Conservation (phyloP, 2,329 filamentous ascomycete species). For the Penicillium concentricum region DNA sequence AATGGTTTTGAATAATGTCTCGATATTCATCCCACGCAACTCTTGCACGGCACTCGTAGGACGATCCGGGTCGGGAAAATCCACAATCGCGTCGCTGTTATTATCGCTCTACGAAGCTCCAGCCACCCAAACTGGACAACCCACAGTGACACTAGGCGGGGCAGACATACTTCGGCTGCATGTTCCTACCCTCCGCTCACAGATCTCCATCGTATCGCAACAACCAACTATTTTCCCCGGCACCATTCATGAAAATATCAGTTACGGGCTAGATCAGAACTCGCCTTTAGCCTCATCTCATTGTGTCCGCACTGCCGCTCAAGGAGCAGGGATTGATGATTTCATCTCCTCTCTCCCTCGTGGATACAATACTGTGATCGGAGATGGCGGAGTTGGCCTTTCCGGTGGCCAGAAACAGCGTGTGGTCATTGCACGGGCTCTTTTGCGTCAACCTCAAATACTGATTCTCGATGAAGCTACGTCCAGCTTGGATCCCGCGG, state of each 20-base stretch:
- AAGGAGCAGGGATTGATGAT: conserved; percentile 65
- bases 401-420: conserved; percentile 83
- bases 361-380: conserved; percentile 71
- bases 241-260: conserved; percentile 57
- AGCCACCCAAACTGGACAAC: conserved; percentile 17
- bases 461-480: conserved; percentile 87
- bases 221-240: conserved; percentile 59
- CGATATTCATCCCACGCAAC: conserved; percentile 61
- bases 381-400: conserved; percentile 70
- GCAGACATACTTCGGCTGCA: conserved; percentile 60
- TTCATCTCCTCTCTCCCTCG: conserved; percentile 71
- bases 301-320: conserved; percentile 56
- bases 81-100: conserved; percentile 73
- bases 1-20: conserved; percentile 62
- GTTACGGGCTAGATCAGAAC: conserved; percentile 66
- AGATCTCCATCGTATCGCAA: conserved; percentile 62
- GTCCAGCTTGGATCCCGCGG: conserved; percentile 70
- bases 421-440: conserved; percentile 74
- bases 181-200: conserved; percentile 58
- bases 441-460: conserved; percentile 68
- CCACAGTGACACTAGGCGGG: conserved; percentile 53
- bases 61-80: conserved; percentile 85
- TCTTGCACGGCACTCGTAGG: conserved; percentile 78
- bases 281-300: conserved; percentile 51
- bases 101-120: conserved; percentile 64